These are phyloP conservation scores for Aureobasidium pullulans DNA, from an alignment of 2,329 filamentous ascomycete species.

Conservation along the genomic window DNA sequence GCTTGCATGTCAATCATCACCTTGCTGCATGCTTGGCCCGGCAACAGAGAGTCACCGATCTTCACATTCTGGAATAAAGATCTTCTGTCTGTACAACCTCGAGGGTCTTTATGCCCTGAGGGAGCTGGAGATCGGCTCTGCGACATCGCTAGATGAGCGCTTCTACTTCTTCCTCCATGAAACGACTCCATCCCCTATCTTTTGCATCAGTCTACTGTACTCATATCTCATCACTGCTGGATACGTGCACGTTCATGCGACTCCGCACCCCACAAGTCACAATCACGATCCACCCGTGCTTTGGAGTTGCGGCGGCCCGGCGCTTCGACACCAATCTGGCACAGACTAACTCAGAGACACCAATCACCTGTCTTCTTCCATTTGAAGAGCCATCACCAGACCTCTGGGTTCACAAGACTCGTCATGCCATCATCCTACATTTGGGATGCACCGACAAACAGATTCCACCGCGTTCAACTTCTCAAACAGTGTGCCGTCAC, in stretches of 20 bases:
- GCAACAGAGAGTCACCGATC: neutral
- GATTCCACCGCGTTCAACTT: too few relatives aligned
- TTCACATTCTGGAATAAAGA: neutral
- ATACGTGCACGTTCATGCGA: neutral
- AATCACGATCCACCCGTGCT: conserved; percentile 6
- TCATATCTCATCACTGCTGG: neutral
- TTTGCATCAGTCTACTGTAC: neutral
- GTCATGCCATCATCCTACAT: neutral
- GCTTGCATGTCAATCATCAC: conserved; percentile 9
- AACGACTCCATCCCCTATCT: neutral
- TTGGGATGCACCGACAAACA: too few relatives aligned
- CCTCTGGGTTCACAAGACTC: neutral
- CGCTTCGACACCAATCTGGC: conserved; percentile 7
- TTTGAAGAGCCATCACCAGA: neutral
- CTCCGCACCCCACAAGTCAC: conserved; percentile 11
- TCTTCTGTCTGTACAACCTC: neutral
- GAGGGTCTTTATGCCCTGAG: neutral
- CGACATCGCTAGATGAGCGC: neutral
- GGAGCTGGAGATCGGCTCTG: neutral
- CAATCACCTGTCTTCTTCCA: neutral
- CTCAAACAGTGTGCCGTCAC: too few relatives aligned
- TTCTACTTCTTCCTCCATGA: neutral
- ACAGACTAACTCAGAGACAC: conserved; percentile 3
- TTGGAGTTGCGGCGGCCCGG: conserved; percentile 3
- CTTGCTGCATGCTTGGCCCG: neutral